These are phyloP conservation scores for Blastosporella zonata DNA, from an alignment of 1,284 basidiomycete species.

Conservation along the genomic window DNA sequence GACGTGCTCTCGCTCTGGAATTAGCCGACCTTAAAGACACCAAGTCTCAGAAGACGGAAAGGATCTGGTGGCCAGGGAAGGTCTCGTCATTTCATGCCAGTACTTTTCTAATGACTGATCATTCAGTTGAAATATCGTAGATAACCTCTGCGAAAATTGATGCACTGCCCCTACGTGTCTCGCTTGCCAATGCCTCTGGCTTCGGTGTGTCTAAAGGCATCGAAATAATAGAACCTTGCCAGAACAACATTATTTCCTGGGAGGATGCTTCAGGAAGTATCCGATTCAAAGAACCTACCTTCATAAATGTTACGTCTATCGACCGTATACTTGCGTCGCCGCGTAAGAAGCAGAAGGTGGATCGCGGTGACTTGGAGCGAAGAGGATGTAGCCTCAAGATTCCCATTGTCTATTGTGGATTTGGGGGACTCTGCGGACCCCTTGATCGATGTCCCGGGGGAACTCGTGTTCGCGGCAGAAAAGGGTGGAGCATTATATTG, in stretches of 20 bases:
- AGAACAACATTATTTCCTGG: conserved; percentile 30
- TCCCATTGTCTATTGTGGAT: too few relatives aligned
- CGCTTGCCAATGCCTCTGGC: conserved; percentile 21
- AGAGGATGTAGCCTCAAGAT: conserved; percentile 13
- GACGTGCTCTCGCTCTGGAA: conserved; percentile 30
- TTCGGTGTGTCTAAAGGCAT: conserved; percentile 17
- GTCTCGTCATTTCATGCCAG: conserved; percentile 24
- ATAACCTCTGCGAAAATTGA: conserved; percentile 9
- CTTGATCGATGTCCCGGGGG: conserved; percentile 58
- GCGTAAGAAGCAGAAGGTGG: conserved; percentile 39
- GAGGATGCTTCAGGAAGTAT: conserved; percentile 21
- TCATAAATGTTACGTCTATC: conserved; percentile 25
- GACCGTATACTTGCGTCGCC: conserved; percentile 31
- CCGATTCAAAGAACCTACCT: conserved; percentile 29
- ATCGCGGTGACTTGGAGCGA: conserved; percentile 25
- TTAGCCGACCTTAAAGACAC: conserved; percentile 22
- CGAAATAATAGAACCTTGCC: conserved; percentile 26
- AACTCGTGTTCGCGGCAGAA: conserved; percentile 55
- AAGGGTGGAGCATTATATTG: conserved; percentile 44
- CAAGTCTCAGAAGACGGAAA: conserved; percentile 19
- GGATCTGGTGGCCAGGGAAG: conserved; percentile 52
- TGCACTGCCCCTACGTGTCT: conserved; percentile 25
- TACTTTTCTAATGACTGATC: conserved; percentile 1
- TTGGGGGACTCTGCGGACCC: conserved; percentile 35
- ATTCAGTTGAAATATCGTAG: conserved; percentile 9